Evolutionary conservation across 78 protist genomes (phyloP), one percentile per base, ranked within the genome.

Genomic region (Pelomyxa schiedti): DNA sequence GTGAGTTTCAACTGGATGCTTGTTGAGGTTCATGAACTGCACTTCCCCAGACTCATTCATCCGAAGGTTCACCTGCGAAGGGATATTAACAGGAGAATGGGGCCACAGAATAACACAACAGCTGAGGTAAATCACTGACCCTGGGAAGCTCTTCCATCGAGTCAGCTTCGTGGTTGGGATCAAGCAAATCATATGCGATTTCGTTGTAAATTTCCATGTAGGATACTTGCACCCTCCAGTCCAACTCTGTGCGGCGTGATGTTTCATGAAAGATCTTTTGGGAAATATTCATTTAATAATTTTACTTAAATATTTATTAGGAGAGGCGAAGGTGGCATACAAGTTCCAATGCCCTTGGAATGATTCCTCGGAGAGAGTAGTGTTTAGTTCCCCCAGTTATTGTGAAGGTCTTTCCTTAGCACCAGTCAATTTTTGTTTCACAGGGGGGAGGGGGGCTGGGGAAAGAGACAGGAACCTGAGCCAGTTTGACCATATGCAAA

Each of bases 181-280:
- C 79, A 9, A 89, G 83, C 64, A 88, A 63, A 75, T 88, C 93
- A 43, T 88, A 81, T 2, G 82, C 89, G 1, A 0, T 16, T 35
- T 85, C 86, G 53, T 84, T 82, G 88, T 89, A 89, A 71, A 89
- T 82, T 52, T 89, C 89, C 5, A 89, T 70, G 58, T 89, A 89
- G 22, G 88, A 81, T 28, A 89, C 38, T 36, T 78, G 79, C n/a
- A 42, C 43, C 52, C 76, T 1, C 39, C 0, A 75, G n/a, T 1
- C 22, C 9, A 0, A 0, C 68, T 67, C 43, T 1, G 82, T 41
- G 8, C 71, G 53, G 67, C 78, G 37, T 6, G 42, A 42, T 35
- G 66, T 28, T 70, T 72, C n/a, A n/a, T n/a, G n/a, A n/a, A n/a
- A n/a, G n/a, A n/a, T n/a, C n/a, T n/a, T n/a, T n/a, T n/a, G n/a